Evolutionary conservation across 2,329 filamentous ascomycete genomes (phyloP), one percentile per base, ranked within the genome.

Genomic region (Tolypocladium ophioglossoides): DNA sequence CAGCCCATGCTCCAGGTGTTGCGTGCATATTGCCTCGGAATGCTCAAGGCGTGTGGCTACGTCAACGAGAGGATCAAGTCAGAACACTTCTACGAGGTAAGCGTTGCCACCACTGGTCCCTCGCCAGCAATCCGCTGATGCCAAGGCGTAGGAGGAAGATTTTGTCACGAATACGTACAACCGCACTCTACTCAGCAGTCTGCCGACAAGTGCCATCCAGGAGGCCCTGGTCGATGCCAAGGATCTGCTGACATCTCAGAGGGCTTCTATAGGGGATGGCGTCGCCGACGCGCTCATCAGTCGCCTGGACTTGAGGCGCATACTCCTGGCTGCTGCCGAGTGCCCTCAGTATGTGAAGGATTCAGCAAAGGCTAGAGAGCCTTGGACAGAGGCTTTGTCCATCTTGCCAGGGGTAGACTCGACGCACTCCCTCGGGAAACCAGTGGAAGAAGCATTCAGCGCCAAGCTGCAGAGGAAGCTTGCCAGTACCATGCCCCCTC

Each of bases 141-240:
- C 22, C 18, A 60, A 12, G 7, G 34, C 18, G 48, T 35, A 92
- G 85, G 94, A 99, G 71, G 94, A 99, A 70, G 94, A 99, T 65
- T 96, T 99, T 66, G 89, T 95, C 22, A 91, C 90, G 8, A 91
- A 95, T 68, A 87, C 91, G 0, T 97, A 94, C 66, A 87, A 91
- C 61, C 82, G 91, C 39, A 83, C 82, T 14, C 74, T 99, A 1
- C 77, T 97, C 8, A 82, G 84, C 30, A 72, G 78, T 16, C 77
- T 92, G 55, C 74, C 80, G 18, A 69, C 77, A 2, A 72, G 76
- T 6, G 74, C 78, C n/a, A 76, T 90, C 27, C 72, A 77, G 44
- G 68, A 72, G 10, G 67, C 78, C 30, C 69, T 90, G 22, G 68
- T 78, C 27, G 72, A 78, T 37, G 83, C 84, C 5, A 69, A 78